These are phyloP conservation scores for Trichoderma sp. DNA, from an alignment of 2,329 filamentous ascomycete genomes.

Conservation along the genomic window DNA sequence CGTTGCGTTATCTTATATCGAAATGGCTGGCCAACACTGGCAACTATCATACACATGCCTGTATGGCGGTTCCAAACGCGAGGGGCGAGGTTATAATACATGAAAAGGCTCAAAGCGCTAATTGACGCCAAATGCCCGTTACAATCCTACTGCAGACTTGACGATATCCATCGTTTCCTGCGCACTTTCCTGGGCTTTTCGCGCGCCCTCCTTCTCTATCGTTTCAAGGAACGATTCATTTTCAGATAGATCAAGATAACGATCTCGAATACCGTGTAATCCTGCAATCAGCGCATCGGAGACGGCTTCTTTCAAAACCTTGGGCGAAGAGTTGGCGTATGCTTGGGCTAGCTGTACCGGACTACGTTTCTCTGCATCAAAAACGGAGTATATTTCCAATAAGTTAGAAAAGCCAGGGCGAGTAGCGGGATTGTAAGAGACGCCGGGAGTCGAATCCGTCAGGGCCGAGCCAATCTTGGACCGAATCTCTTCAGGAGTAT, in stretches of 20 bases:
- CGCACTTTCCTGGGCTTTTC: conserved; percentile 64
- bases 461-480: conserved; percentile 71
- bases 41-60: neutral
- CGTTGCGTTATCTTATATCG: neutral
- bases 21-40: neutral
- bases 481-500: conserved; percentile 63
- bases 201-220: conserved; percentile 59
- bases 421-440: conserved; percentile 69
- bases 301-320: conserved; percentile 54
- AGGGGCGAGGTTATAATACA: neutral
- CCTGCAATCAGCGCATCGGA: conserved; percentile 57
- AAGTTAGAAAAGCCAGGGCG: conserved; percentile 89
- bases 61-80: neutral
- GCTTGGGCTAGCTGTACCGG: conserved; percentile 45
- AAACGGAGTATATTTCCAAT: conserved; percentile 74
- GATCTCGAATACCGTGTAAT: conserved; percentile 56
- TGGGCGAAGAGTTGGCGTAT: conserved; percentile 42
- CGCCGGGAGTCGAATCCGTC: conserved; percentile 68
- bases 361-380: conserved; percentile 51
- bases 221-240: conserved; percentile 57
- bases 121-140: neutral
- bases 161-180: conserved; percentile 58
- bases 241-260: conserved; percentile 53
- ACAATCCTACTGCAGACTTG: conserved; percentile 54
- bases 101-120: conserved; percentile 5